Evolutionary conservation across 148 eudicot genomes (phyloP), one percentile per base, ranked within the genome.

Genomic region (Diospyros kaki): DNA sequence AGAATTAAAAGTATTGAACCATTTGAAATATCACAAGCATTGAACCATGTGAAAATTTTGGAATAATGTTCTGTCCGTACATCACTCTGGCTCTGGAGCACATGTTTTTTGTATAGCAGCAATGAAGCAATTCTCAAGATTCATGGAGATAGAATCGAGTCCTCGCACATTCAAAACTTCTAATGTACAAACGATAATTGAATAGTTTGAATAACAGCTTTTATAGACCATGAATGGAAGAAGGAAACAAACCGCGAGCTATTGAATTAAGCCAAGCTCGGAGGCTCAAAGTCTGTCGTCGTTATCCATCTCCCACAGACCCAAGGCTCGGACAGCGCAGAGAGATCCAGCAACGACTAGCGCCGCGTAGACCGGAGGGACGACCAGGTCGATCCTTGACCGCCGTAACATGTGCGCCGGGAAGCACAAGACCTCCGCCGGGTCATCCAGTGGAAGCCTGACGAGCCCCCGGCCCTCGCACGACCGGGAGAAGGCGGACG

Each of bases 281-380:
- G 51, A 51, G 38, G 14, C 42, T 42, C 38, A 4, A 70, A 40
- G 73, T 2, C 17, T 58, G 42, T 77, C 59, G 3, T 80, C 85
- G 50, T 28, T 28, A 28, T 82, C 84, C 42, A 15, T 75, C 73
- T 81, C 85, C 90, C 86, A 93, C 74, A 89, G 69, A 1, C 89
- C 94, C 11, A 86, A n/a, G 28, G 87, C 86, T 73, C 87, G 71
- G 48, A 93, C 89, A 0, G 85, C 76, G 69, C 77, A 91, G 51
- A 89, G 94, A 12, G 96, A 91, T 73, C 82, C 73, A n/a, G 85
- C 89, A 28, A 93, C 96, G 1, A 93, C 70, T 8, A 85, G 76
- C 1, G 94, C 92, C 6, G 98, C 92, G 63, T 89, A 93, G 28
- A 93, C 59, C 3, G 92, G 94, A 28, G 98, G 92, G 4, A 89